These are phyloP conservation scores for Colletotrichum cereale DNA, from an alignment of 2,329 filamentous ascomycete species.

Conservation along the genomic window DNA sequence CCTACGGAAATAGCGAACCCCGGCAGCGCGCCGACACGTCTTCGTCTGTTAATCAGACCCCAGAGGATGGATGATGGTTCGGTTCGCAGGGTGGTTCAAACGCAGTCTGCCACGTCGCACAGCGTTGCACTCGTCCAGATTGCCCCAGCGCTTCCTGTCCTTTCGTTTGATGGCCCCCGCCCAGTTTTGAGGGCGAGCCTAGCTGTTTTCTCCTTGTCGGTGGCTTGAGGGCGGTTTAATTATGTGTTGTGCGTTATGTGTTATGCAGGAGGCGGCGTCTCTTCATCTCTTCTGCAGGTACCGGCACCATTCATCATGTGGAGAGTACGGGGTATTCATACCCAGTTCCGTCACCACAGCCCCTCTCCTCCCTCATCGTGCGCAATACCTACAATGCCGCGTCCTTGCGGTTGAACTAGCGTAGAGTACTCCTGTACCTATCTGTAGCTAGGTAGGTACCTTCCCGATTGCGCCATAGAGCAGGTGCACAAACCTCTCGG, in stretches of 20 bases:
- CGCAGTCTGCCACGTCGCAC: constrained; percentile 30
- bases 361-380: no score
- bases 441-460: not conserved
- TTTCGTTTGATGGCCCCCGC: not conserved
- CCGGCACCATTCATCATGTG: not conserved
- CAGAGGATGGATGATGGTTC: not conserved
- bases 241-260: constrained; percentile 33
- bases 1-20: constrained; percentile 1
- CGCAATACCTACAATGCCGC: not conserved
- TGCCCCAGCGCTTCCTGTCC: not conserved
- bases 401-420: not conserved
- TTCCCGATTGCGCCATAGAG: not conserved
- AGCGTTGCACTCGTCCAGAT: constrained; percentile 2
- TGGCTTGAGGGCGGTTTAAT: constrained; percentile 11
- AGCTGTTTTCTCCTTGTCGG: not conserved
- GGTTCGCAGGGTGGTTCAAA: constrained; percentile 23
- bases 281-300: constrained; percentile 30
- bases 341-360: not conserved
- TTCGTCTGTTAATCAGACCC: constrained; percentile 8
- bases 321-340: no score
- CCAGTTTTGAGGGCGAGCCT: not conserved
- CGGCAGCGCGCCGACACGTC: constrained; percentile 2
- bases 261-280: constrained; percentile 35
- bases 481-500: not conserved
- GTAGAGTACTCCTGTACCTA: no score